Evolutionary conservation across 2,329 filamentous ascomycete species (phyloP).

Genomic region (Diaporthe capsici): DNA sequence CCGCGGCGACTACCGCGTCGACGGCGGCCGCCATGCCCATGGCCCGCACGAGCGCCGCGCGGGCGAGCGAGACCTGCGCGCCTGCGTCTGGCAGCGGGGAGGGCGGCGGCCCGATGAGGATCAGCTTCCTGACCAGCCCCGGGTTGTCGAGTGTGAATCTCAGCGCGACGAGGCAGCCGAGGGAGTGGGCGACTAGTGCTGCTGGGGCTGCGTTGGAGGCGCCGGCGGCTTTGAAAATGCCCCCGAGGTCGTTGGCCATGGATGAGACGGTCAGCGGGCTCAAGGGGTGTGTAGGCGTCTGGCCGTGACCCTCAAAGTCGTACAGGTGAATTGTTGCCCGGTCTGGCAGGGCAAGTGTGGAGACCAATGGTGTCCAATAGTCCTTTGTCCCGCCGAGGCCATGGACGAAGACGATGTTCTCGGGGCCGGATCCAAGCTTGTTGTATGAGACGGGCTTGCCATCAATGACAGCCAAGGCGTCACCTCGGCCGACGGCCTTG

Average conservation of each 20-base stretch:
- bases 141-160: background rate
- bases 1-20: background rate
- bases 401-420: background rate
- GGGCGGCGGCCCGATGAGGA: background rate
- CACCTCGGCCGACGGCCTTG: background rate
- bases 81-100: background rate
- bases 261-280: background rate
- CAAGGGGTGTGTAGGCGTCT: background rate
- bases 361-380: background rate
- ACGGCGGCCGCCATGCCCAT: background rate
- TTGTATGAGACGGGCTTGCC: constrained; percentile 5
- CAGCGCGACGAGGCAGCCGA: background rate
- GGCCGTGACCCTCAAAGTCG: constrained; percentile 3
- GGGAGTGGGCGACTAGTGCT: background rate
- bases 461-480: background rate
- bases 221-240: background rate
- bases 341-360: background rate
- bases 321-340: background rate
- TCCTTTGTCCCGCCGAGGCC: background rate
- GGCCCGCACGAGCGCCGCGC: background rate
- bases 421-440: background rate
- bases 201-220: background rate
- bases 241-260: background rate
- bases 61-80: background rate
- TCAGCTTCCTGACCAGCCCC: background rate